A percentile compares a stretch with the other conserved stretches of the same genome.
These are phyloP conservation scores for Zygosaccharomyces sapae DNA, from an alignment of 1,139 yeast genomes.

Conservation along the genomic window DNA sequence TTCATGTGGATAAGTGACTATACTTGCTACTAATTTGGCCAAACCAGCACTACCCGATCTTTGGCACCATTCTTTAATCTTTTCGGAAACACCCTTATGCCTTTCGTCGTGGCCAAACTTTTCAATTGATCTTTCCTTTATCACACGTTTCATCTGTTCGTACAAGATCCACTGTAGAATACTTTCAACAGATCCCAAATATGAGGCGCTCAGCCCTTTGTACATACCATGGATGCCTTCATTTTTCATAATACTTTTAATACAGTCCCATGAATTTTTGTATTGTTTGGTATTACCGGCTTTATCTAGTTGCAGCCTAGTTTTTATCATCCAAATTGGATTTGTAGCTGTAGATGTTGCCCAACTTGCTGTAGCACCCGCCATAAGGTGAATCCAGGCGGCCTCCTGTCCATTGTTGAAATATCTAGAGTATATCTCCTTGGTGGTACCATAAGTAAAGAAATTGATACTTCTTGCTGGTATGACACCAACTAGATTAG, in stretches of 20 bases:
- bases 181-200: slow-evolving; percentile 89
- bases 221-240: slow-evolving; percentile 84
- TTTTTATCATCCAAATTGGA: slow-evolving; percentile 98
- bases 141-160: slow-evolving; percentile 83
- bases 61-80: slow-evolving; percentile 84
- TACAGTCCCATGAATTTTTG: slow-evolving; percentile 82
- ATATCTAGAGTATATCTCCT: slow-evolving; percentile 60
- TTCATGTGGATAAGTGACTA: slow-evolving; percentile 95
- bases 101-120: slow-evolving; percentile 38
- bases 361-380: slow-evolving; percentile 93
- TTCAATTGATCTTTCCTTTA: slow-evolving; percentile 53
- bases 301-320: slow-evolving; percentile 87
- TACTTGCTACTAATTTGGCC: slow-evolving; percentile 89
- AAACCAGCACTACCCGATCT: slow-evolving; percentile 97
- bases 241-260: slow-evolving; percentile 58
- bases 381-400: slow-evolving; percentile 77
- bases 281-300: slow-evolving; percentile 49
- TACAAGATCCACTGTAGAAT: slow-evolving; percentile 95
- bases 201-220: slow-evolving; percentile 88
- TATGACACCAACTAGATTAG: slow-evolving; percentile 95
- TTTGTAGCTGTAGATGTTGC: slow-evolving; percentile 97
- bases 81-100: slow-evolving; percentile 57
- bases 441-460: slow-evolving; percentile 91
- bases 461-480: slow-evolving; percentile 97
- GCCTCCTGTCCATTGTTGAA: slow-evolving; percentile 74